Evolutionary conservation across 805 yeast species (phyloP), one percentile per base, ranked within the genome.

Genomic region (Saccharomycopsis vini): DNA sequence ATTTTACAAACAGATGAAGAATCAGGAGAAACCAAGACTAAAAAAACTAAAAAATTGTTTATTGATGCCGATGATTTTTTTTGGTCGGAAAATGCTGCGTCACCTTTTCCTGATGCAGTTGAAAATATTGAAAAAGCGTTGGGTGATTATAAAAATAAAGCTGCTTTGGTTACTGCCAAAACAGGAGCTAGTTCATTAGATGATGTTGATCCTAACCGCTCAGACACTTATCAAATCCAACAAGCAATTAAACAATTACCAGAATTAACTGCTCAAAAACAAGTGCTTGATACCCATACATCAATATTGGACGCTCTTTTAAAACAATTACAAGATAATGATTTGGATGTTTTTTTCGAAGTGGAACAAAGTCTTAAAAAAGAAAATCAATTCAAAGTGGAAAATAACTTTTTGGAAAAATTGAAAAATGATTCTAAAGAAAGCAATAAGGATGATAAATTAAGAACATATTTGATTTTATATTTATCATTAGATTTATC

Each of bases 71-170:
- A 76, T 45, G 99, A 92, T 66, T 85, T 84, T 59, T 92, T 92
- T 64, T 92, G 98, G 98, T 66, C 63, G 50, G 71, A 72, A 49
- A 89, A 92, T 62, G 71, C 95, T 10, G 81, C 81, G 40, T 66
- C 86, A 45, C 97, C 98, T 31, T 92, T 92, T 68, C 98, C 98
- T 1, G 97, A 90, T 59, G 97, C 94, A n/a, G 98, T 95, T 28
- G 98, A 92, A 61, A 86, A 86, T 62, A 94, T 95, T 18, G 97
- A 92, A 57, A 63, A 71, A 22, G 97, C 87, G 47, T 69, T 89
- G 48, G 77, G 81, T 47, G 69, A 72, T 43, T 92, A 92, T 63
- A 90, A 89, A 52, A 73, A 75, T 45, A 96, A 87, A 54, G 95
- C 97, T 2, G 81, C 80, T 49, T 94, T 83, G 47, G 70, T 94